Percentiles rank a stretch among this genome's conserved stretches.
Conservation (phyloP, 495 filamentous ascomycete genomes). For the Chaetomium tenue region DNA sequence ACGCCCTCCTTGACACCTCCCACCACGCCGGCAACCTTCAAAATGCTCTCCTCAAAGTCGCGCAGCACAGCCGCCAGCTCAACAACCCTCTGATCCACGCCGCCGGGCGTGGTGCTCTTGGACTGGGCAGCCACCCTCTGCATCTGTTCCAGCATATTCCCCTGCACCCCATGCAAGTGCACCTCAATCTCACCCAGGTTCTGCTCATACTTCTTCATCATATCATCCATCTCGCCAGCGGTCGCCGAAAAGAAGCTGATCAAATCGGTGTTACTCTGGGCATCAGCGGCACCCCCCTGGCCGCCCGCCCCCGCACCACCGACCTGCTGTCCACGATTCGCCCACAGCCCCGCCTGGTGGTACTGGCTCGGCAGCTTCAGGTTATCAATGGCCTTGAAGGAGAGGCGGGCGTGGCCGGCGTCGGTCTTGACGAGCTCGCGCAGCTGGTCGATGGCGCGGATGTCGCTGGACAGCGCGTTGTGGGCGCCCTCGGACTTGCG, state of each 20-base stretch:
- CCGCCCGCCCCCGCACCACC: conserved; percentile 19
- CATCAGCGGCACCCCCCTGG: conserved; percentile 47
- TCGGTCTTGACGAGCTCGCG: conserved; percentile 64
- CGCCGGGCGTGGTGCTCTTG: conserved; percentile 46
- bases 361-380: conserved; percentile 73
- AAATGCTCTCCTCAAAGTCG: conserved; percentile 76
- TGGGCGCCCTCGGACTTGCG: conserved; percentile 73
- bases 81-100: conserved; percentile 42
- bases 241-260: conserved; percentile 74
- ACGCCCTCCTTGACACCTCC: conserved; percentile 67
- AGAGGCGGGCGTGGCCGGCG: conserved; percentile 67
- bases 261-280: conserved; percentile 60
- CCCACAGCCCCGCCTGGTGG: conserved; percentile 61
- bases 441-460: conserved; percentile 64
- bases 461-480: conserved; percentile 67
- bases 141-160: conserved; percentile 64
- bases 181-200: conserved; percentile 79
- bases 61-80: conserved; percentile 65
- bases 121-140: conserved; percentile 60
- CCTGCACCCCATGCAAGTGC: conserved; percentile 74
- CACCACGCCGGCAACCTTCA: conserved; percentile 70
- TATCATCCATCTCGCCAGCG: conserved; percentile 66
- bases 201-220: conserved; percentile 62
- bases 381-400: conserved; percentile 72
- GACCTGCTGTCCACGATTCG: conserved; percentile 39